Evolutionary conservation across 345 rosid species (phyloP), one percentile per base, ranked within the genome.

Genomic region (Brassica juncea): DNA sequence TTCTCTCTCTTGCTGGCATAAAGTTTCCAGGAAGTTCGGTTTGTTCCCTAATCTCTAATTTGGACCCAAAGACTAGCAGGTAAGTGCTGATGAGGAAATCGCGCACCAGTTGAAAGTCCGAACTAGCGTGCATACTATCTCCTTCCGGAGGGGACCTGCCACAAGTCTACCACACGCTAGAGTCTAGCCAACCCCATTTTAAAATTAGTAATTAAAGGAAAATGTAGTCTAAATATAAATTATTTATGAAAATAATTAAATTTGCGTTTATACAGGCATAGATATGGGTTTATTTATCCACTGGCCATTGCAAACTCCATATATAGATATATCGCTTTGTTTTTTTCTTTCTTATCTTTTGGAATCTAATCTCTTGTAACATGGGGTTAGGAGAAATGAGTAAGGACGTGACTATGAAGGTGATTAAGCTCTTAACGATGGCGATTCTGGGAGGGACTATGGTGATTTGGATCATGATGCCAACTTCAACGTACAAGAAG

Each of bases 391-490:
- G 76, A 47, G 80, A 70, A 57, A 74, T 57, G 54, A 42, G 59
- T 16, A 76, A 60, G 47, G 65, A 47, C 16, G 71, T 74, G 70
- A 64, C 80, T 7, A 73, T 82, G 77, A 42, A 82, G 64, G 77
- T 32, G 19, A 86, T 84, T 28, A 84, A 74, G 86, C 44, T 85
- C 11, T 39, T 89, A 59, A 8, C 78, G 8, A 66, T 73, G 71
- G 66, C 73, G 27, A 76, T 89, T 8, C 81, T 82, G 66, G 52
- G 86, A 32, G 97, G 94, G 6, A 83, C 68, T 68, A 65, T 89
- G 60, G 49, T 89, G 87, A 42, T 92, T 62, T 92, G 94, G 97
- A 76, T 87, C 73, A 73, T 92, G 90, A 75, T 70, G 82, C 89
- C 97, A 44, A 90, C 97, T 54, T 79, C 72, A 39, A 85, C 87